Base-by-base conservation (phyloP, 345 rosid genomes). In the Barbarea vulgaris region DNA sequence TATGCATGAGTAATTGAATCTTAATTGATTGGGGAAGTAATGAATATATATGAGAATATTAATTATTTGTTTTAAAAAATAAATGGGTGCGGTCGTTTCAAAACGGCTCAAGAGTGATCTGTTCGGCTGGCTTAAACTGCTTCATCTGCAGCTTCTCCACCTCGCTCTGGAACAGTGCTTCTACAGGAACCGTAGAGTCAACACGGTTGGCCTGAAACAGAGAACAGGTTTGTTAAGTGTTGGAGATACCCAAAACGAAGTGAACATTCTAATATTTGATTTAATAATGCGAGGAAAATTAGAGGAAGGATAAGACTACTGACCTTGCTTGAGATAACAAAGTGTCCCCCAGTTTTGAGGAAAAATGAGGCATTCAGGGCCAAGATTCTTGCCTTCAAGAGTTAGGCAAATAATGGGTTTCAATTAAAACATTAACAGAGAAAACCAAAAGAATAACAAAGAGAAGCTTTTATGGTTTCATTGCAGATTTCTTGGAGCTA, bases 81-180 rank as follows among this genome's bases (percentile, higher is more conserved):
- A n/a, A n/a, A n/a, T n/a, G n/a, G n/a, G n/a, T n/a, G n/a, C n/a
- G n/a, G n/a, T n/a, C n/a, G n/a, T n/a, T n/a, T n/a, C n/a, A n/a
- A n/a, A n/a, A n/a, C 0, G 98, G 97, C 85, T 92, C 99, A 0
- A 90, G 89, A 18, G 97, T 95, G 3, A 95, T 97, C 73, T 95
- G 98, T 54, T 95, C 98, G 0, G 77, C 74, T 11, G 99, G 99
- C 73, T 79, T 95, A 87, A 95, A 90, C 72, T 95, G 96, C 47
- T 92, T 97, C 57, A 78, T 89, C 63, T 83, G 86, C 79, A 95
- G 79, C 85, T 89, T 90, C 86, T 87, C 90, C 60, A 92, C 99
- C 81, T 95, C 99, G 8, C 82, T 86, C 46, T 85, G 87, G 69
- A 94, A 94, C 34, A 90, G 97, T 4, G 85, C 88, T 81, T 91